Evolutionary conservation across 345 rosid genomes (phyloP), one percentile per base, ranked within the genome.

Genomic region (Atalantia buxifolia): DNA sequence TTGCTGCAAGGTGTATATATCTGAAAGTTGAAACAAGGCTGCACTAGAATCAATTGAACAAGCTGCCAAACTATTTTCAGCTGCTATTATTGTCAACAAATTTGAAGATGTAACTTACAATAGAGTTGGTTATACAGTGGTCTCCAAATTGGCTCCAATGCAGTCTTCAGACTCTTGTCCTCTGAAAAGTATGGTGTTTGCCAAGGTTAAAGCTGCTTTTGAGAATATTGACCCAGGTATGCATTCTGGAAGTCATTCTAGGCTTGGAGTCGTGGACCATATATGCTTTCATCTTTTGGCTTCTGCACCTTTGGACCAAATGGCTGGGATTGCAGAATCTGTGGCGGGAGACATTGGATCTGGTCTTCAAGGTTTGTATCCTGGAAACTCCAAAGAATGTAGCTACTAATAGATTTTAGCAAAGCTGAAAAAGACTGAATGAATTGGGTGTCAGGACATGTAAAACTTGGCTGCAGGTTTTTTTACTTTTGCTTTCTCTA

Each of bases 201-300:
- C 99, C 19, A 92, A 93, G 92, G 94, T 93, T 79, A 87, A 88
- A 83, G 86, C 93, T 81, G 96, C 99, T 66, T 85, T 92, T 48
- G 89, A 88, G 66, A 79, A 86, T 2, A 88, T 93, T 68, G 86
- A 87, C 66, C 87, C 93, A 60, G 90, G 84, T 85, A 84, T 72
- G 71, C 99, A 95, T 64, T 81, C 69, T 66, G 99, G 97, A 67
- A 91, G 88, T 74, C 99, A 92, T 87, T 97, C 98, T 42, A 87
- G 97, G 31, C 94, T 93, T 78, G 98, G 98, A 79, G 97, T 95
- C 60, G 94, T 95, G 48, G 99, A 95, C 67, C 98, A 95, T 80
- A 85, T 92, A 72, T 93, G 99, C 84, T 92, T 95, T 84, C 99
- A 95, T 81, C 94, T 96, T 4, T 79, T 95, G 84, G 87, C 84